These are phyloP conservation scores for Trichosporon sp. DNA, from an alignment of 1,284 basidiomycete species.

Conservation along the genomic window DNA sequence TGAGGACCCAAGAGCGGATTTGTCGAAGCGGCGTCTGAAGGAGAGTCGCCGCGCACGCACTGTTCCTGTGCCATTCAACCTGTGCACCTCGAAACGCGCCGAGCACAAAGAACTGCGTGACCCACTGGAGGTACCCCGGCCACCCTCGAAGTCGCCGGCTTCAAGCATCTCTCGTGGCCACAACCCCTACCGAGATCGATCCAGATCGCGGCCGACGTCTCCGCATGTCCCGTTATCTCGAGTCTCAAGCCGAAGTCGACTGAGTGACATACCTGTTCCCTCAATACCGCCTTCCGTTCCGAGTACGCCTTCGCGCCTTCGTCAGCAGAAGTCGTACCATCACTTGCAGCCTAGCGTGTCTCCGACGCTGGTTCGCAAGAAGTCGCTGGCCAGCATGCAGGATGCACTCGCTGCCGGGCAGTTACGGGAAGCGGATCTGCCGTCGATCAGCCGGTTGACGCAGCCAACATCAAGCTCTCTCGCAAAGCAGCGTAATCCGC, in stretches of 20 bases:
- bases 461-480: constrained; percentile 69
- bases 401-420: constrained; percentile 29
- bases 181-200: neutral
- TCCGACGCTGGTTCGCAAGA: constrained; percentile 35
- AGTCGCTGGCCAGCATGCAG: constrained; percentile 39
- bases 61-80: constrained; percentile 18
- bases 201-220: neutral
- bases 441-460: constrained; percentile 55
- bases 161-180: neutral
- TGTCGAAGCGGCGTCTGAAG: constrained; percentile 33
- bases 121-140: neutral
- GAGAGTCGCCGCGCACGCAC: constrained; percentile 20
- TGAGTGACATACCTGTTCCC: neutral
- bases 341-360: constrained; percentile 25
- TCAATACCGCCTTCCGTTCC: neutral
- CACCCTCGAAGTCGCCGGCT: neutral
- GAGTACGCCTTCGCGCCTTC: constrained; percentile 27
- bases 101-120: neutral
- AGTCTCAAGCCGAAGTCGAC: neutral
- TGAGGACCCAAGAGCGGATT: constrained; percentile 36
- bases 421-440: constrained; percentile 13
- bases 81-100: constrained; percentile 9
- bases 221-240: neutral
- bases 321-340: constrained; percentile 43
- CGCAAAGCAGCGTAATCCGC: constrained; percentile 63